These are phyloP conservation scores for Phytophthora quininea DNA, from an alignment of 352 stramenopile genomes.

Conservation along the genomic window DNA sequence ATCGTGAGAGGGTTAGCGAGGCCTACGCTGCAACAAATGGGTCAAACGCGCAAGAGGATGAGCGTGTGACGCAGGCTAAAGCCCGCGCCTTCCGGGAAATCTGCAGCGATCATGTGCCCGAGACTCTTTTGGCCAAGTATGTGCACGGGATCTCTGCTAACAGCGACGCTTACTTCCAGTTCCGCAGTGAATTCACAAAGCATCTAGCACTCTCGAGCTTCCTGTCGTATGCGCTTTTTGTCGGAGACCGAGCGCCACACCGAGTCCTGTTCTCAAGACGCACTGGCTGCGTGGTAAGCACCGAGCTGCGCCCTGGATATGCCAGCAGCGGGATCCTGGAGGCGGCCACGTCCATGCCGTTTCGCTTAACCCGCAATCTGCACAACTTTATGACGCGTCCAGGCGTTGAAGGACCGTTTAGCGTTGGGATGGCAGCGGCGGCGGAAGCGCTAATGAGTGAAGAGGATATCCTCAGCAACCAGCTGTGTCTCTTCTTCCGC, in stretches of 20 bases:
- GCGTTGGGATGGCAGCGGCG: conserved; percentile 79
- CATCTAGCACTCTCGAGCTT: conserved; percentile 87
- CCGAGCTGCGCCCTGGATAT: conserved; percentile 85
- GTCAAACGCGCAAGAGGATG: conserved; percentile 61
- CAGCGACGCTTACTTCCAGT: conserved; percentile 87
- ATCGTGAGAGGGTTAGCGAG: conserved; percentile 74
- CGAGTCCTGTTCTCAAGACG: conserved; percentile 82
- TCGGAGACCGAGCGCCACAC: conserved; percentile 85
- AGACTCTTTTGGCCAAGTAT: conserved; percentile 88
- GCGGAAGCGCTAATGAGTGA: conserved; percentile 86
- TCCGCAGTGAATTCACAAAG: conserved; percentile 88
- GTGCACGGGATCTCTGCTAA: conserved; percentile 75
- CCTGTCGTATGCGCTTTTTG: conserved; percentile 85
- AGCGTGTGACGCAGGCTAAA: conserved; percentile 67
- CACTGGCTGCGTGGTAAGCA: conserved; percentile 84
- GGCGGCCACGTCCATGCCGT: conserved; percentile 83
- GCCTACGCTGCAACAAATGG: conserved; percentile 55
- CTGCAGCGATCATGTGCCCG: conserved; percentile 77
- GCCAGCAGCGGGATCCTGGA: conserved; percentile 85
- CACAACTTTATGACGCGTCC: conserved; percentile 87
- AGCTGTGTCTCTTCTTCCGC: conserved; percentile 89
- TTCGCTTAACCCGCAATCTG: conserved; percentile 89
- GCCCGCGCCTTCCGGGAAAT: conserved; percentile 80
- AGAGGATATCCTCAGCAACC: conserved; percentile 84
- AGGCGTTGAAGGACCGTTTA: conserved; percentile 88